phyloP scores from a whole-genome alignment of 164 flowering plant genomes.

The Piper longum region DNA sequence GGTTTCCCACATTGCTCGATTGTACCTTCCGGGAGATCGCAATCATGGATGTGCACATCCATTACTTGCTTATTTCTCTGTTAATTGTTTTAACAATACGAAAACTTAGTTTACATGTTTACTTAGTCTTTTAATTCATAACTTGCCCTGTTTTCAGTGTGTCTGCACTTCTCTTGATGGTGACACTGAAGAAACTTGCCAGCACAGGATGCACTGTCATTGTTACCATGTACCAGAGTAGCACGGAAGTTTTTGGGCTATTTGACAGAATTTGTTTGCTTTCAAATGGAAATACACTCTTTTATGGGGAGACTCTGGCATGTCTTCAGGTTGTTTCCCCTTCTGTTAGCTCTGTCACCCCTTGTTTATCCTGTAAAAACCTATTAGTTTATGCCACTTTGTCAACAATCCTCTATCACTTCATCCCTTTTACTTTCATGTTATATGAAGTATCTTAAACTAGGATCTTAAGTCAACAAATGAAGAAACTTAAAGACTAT shows the following conservation, averaged over 20 bases:
- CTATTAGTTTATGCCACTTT: too few species aligned
- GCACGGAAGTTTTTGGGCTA: slow-evolving; percentile 99
- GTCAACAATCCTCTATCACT: not conserved
- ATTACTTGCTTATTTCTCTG: too few species aligned
- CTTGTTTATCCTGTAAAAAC: not conserved
- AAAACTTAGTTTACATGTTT: too few species aligned
- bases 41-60: too few species aligned
- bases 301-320: slow-evolving; percentile 95
- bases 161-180: slow-evolving; percentile 98
- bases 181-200: slow-evolving; percentile 92
- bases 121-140: slow-evolving; percentile 1
- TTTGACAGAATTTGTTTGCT: slow-evolving; percentile 95
- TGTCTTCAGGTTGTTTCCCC: slow-evolving; percentile 73
- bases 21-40: too few species aligned
- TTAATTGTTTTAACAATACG: too few species aligned
- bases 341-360: not conserved
- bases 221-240: slow-evolving; percentile 90
- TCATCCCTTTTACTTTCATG: not conserved
- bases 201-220: slow-evolving; percentile 89
- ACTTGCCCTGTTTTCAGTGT: slow-evolving; percentile 34
- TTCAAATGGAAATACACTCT: slow-evolving; percentile 94
- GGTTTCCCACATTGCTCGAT: too few species aligned
- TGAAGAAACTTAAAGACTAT: too few species aligned
- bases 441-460: too few species aligned
- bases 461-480: too few species aligned